These are phyloP conservation scores for Penicillium waksmanii DNA, from an alignment of 495 filamentous ascomycete genomes.

Conservation along the genomic window DNA sequence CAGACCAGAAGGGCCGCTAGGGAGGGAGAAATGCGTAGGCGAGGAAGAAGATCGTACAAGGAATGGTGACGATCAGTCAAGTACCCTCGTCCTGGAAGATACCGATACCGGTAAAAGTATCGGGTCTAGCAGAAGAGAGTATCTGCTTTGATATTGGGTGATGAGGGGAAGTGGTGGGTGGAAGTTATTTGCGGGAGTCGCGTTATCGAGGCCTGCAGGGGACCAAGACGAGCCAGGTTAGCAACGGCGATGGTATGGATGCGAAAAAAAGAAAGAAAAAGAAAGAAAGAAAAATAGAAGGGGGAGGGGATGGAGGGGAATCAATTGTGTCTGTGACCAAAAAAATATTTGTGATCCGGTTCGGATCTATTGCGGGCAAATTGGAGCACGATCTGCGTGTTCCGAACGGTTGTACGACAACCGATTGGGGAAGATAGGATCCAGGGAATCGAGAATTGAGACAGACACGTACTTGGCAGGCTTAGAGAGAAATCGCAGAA, in stretches of 20 bases:
- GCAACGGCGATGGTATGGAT: constrained; percentile 8
- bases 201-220: constrained; percentile 86
- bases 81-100: constrained; percentile 72
- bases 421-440: constrained; percentile 6
- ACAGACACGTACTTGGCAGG: constrained; percentile 79
- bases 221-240: constrained; percentile 12
- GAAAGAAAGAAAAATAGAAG: constrained; percentile 11
- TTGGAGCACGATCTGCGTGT: constrained; percentile 5
- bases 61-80: constrained; percentile 77
- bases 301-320: neutral
- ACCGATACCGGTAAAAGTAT: constrained; percentile 89
- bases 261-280: constrained; percentile 5
- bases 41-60: constrained; percentile 78
- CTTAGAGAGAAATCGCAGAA: constrained; percentile 93
- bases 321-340: constrained; percentile 1
- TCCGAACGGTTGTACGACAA: neutral
- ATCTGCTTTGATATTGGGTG: constrained; percentile 57
- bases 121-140: constrained; percentile 89
- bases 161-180: constrained; percentile 17
- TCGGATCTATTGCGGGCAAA: neutral
- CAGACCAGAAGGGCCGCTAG: constrained; percentile 65
- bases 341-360: neutral
- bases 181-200: constrained; percentile 35
- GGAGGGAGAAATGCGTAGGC: constrained; percentile 79
- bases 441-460: constrained; percentile 6